Conservation (phyloP, 2,329 filamentous ascomycete genomes). For the Atkinsonella texensis region DNA sequence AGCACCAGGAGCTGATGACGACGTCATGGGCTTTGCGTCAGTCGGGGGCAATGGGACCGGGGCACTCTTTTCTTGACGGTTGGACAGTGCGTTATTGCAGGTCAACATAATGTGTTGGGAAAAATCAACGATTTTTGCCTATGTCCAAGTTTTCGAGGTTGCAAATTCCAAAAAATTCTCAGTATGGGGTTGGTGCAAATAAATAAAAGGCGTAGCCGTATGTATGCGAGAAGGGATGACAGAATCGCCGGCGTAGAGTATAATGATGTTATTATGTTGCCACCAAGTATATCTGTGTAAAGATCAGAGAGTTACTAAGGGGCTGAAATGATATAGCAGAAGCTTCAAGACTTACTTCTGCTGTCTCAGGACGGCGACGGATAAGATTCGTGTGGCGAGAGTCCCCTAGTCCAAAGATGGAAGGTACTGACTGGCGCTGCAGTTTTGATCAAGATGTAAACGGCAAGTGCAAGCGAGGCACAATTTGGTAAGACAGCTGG, state of each 20-base stretch:
- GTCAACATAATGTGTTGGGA: slow-evolving; percentile 2
- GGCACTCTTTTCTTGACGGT: slow-evolving; percentile 3
- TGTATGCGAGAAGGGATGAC: background rate
- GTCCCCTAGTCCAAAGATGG: background rate
- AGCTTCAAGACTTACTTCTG: background rate
- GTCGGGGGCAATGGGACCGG: background rate
- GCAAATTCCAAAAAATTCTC: background rate
- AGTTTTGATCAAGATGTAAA: background rate
- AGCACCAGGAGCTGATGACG: slow-evolving; percentile 17
- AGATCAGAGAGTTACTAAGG: background rate
- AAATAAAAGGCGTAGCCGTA: too few relatives aligned
- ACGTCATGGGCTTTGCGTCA: slow-evolving; percentile 5
- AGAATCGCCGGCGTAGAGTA: background rate
- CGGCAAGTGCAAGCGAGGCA: background rate
- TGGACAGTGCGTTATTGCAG: slow-evolving; percentile 2
- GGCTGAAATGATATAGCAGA: too few relatives aligned
- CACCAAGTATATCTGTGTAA: background rate
- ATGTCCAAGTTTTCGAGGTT: background rate
- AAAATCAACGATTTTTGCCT: background rate
- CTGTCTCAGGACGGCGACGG: background rate
- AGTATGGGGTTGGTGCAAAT: background rate
- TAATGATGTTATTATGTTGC: background rate
- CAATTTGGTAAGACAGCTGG: background rate
- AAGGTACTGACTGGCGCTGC: background rate
- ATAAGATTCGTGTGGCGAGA: background rate